A percentile compares a stretch with the other conserved stretches of the same genome.
Conservation (phyloP, 192 early-diverging fungal genomes). For the Dissophora globulifera region DNA sequence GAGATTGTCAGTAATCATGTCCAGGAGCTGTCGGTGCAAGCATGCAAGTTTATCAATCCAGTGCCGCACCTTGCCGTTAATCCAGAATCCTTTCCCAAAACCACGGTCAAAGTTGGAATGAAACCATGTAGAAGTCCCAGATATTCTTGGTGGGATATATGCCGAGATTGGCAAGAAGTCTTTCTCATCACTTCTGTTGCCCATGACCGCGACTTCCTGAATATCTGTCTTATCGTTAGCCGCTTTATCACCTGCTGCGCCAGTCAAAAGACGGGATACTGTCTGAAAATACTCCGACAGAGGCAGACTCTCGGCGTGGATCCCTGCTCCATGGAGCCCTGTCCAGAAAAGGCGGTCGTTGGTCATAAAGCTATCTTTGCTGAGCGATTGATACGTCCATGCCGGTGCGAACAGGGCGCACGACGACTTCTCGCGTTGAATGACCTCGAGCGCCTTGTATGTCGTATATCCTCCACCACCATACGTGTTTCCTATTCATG, state of each 20-base stretch:
- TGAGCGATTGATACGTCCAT: conserved; percentile 72
- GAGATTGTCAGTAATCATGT: background rate
- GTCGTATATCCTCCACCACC: conserved; percentile 28
- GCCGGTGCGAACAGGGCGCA: conserved; percentile 72
- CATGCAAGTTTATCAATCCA: no score
- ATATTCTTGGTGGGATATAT: conserved; percentile 48
- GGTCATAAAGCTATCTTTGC: conserved; percentile 54
- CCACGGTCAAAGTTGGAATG: conserved; percentile 67
- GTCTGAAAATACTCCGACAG: conserved; percentile 8
- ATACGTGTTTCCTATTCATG: conserved; percentile 32
- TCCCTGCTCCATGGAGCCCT: conserved; percentile 26
- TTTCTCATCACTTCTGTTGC: background rate
- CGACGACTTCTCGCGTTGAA: conserved; percentile 54
- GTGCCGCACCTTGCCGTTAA: conserved; percentile 55
- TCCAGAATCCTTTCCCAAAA: conserved; percentile 57
- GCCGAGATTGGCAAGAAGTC: conserved; percentile 55
- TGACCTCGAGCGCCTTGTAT: conserved; percentile 62
- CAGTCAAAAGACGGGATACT: background rate
- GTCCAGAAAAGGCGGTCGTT: conserved; percentile 68
- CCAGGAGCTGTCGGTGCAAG: no score
- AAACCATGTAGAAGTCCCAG: conserved; percentile 56
- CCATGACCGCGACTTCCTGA: no score
- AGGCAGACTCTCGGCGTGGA: conserved; percentile 25
- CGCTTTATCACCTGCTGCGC: background rate
- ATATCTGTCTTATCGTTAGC: no score